Evolutionary conservation across 768 basidiomycete genomes (phyloP).

Genomic region (Cystoderma amianthinum): DNA sequence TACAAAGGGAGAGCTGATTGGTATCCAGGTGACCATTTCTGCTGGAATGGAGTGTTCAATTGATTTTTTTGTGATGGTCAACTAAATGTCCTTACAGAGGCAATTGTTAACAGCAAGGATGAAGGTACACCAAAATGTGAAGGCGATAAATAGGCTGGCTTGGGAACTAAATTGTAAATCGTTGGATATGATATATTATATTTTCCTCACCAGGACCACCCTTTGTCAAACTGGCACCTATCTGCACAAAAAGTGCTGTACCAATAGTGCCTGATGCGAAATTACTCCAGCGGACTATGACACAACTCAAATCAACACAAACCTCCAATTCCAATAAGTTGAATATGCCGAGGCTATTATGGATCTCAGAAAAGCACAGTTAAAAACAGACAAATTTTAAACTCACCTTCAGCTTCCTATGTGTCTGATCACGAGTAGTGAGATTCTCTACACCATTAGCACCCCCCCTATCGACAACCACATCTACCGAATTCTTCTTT

Average conservation of each 20-base stretch:
- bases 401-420: conserved; percentile 29
- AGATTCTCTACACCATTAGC: neutral
- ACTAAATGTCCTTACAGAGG: conserved; percentile 18
- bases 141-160: conserved; percentile 45
- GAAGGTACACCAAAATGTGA: conserved; percentile 41
- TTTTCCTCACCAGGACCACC: conserved; percentile 57
- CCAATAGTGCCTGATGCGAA: conserved; percentile 52
- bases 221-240: conserved; percentile 49
- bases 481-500: neutral
- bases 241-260: conserved; percentile 70
- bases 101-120: conserved; percentile 44
- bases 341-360: conserved; percentile 39
- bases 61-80: neutral
- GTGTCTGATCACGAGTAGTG: conserved; percentile 22
- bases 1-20: conserved; percentile 71
- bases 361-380: conserved; percentile 19
- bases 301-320: neutral
- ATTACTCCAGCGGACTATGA: conserved; percentile 1
- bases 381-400: neutral
- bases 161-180: too few relatives aligned
- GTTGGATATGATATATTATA: too few relatives aligned
- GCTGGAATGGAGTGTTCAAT: conserved; percentile 25
- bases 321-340: conserved; percentile 47
- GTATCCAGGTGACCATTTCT: conserved; percentile 81
- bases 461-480: neutral